Conservation (phyloP, 306 rosid genomes). For the Elaeagnus macrophylla region DNA sequence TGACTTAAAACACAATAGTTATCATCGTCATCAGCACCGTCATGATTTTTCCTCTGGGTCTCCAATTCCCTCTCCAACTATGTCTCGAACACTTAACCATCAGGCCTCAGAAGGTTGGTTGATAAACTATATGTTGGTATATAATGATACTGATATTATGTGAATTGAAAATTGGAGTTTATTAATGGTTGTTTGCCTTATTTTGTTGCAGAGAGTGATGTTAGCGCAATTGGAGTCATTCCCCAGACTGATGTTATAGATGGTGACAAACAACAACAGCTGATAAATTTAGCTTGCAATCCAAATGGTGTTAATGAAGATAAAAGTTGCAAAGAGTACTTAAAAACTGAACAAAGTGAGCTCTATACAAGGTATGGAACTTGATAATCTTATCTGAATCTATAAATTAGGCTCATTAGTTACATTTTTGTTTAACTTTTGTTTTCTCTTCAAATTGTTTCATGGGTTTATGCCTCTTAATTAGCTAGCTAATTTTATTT, state of each 20-base stretch:
- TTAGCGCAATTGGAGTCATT: slow-evolving; percentile 14
- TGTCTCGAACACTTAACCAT: slow-evolving; percentile 33
- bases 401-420: neutral
- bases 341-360: slow-evolving; percentile 25
- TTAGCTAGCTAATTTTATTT: slow-evolving; percentile 1
- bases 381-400: slow-evolving; percentile 1
- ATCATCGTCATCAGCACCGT: slow-evolving; percentile 35
- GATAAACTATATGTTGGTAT: neutral
- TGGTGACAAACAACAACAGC: slow-evolving; percentile 28
- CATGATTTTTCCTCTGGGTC: slow-evolving; percentile 51
- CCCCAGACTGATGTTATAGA: slow-evolving; percentile 13
- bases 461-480: neutral
- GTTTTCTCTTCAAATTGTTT: neutral
- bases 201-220: slow-evolving; percentile 35
- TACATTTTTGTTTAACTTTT: neutral
- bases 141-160: neutral
- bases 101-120: slow-evolving; percentile 44
- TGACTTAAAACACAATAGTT: slow-evolving; percentile 37
- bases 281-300: slow-evolving; percentile 23
- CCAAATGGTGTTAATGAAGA: slow-evolving; percentile 14
- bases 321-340: slow-evolving; percentile 19
- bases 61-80: slow-evolving; percentile 33
- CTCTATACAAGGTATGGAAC: slow-evolving; percentile 36
- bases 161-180: neutral
- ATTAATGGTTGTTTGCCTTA: slow-evolving; percentile 7